phyloP scores from a whole-genome alignment of 2,329 filamentous ascomycete species.

The Chaetomium globosum region DNA sequence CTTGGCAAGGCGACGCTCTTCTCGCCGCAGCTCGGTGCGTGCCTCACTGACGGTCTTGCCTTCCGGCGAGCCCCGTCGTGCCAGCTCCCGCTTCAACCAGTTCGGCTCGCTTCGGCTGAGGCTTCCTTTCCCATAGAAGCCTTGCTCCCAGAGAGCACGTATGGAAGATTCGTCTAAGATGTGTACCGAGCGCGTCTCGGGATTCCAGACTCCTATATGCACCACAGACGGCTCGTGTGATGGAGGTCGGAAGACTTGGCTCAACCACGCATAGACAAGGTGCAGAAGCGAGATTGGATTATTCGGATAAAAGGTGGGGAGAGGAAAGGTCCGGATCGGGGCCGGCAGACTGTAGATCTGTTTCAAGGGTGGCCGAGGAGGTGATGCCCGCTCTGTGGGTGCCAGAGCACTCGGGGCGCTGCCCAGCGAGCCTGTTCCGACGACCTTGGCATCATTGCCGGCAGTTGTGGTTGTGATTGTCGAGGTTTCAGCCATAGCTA shows the following conservation, averaged over 20 bases:
- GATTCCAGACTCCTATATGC: slow-evolving; percentile 78
- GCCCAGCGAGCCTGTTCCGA: neutral
- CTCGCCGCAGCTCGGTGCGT: slow-evolving; percentile 72
- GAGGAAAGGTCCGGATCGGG: slow-evolving; percentile 78
- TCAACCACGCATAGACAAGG: slow-evolving; percentile 74
- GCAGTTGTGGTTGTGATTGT: slow-evolving; percentile 23
- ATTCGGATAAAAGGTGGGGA: slow-evolving; percentile 86
- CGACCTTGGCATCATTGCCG: slow-evolving; percentile 14
- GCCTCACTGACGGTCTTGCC: slow-evolving; percentile 75
- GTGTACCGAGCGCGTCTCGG: slow-evolving; percentile 79
- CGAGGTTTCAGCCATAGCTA: slow-evolving; percentile 49
- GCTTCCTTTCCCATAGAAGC: slow-evolving; percentile 94
- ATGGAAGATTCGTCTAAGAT: slow-evolving; percentile 76
- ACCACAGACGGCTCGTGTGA: slow-evolving; percentile 64
- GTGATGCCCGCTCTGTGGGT: slow-evolving; percentile 2
- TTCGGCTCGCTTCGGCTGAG: slow-evolving; percentile 92
- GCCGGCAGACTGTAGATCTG: slow-evolving; percentile 80
- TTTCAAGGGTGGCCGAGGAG: slow-evolving; percentile 49
- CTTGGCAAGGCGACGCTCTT: slow-evolving; percentile 82
- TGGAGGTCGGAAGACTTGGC: slow-evolving; percentile 69
- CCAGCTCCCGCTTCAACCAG: slow-evolving; percentile 84
- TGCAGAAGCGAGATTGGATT: slow-evolving; percentile 88
- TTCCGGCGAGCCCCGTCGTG: slow-evolving; percentile 65
- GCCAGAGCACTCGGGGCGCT: neutral
- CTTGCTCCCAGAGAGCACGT: slow-evolving; percentile 88